Evolutionary conservation across 192 early-diverging fungal species (phyloP), one percentile per base, ranked within the genome.

Genomic region (Coemansia sp.): DNA sequence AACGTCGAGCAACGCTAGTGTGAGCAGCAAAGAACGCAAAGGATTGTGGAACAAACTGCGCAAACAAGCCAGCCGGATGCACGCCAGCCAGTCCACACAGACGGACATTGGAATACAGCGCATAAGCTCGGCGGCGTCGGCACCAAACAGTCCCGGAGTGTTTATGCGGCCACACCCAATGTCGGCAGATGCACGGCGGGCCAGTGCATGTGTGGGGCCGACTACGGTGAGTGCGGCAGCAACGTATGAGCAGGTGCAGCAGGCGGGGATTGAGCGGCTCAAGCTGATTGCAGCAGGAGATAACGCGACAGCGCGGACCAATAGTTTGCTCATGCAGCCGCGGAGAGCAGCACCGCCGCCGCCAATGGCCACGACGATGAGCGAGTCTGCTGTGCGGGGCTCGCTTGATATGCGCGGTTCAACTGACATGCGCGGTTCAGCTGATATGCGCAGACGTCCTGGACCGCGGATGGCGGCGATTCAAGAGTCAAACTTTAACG

Each of bases 21-120:
- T 56, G 19, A 65, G 56, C 43, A 72, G 75, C 62, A 35, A 41
- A n/a, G 69, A 70, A 41, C 65, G 67, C 26, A 22, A 57, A 17
- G 67, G 59, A 21, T 65, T 80, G 54, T 80, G 77, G 77, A 67
- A 68, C 31, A 70, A 67, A 41, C 62, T 80, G 59, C 77, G 77
- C 62, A 80, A 62, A 26, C 68, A 74, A 35, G 61, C 72, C 57
- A 71, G 72, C 38, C 67, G 65, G 17, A 26, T 70, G 9, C 72
- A 74, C 43, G 17, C 23, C 59, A 51, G 58, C 51, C 25, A 47
- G 12, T 27, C 49, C 0, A 12, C 27, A 12, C 61, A 69, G 19
- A 10, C 56, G 39, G 52, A 62, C 10, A 12, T 45, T 6, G 37
- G 7, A 3, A 45, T 10, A n/a, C 41, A 12, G 41, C 41, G 41